Percentiles rank a stretch among this genome's conserved stretches.
These are phyloP conservation scores for Euphorbia celastroides DNA, from an alignment of 441 rosid genomes.

Conservation along the genomic window DNA sequence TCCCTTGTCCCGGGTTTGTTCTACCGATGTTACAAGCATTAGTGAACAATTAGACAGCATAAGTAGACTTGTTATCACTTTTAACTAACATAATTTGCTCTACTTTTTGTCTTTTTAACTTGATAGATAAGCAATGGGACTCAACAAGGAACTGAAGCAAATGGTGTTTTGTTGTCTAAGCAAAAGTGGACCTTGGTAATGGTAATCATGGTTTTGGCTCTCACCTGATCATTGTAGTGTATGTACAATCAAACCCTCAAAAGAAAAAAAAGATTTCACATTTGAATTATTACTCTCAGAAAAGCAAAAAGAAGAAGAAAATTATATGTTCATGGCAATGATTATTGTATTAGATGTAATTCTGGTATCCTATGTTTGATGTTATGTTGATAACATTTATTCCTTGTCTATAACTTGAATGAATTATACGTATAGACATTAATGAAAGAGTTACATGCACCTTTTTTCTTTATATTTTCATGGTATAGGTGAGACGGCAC, in stretches of 20 bases:
- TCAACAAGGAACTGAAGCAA: constrained; percentile 11
- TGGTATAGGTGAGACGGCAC: not conserved
- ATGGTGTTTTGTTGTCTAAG: constrained; percentile 10
- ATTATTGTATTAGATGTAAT: not conserved
- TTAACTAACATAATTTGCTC: not conserved
- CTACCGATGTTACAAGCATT: not conserved
- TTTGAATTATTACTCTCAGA: not conserved
- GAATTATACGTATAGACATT: not conserved
- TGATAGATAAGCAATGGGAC: constrained; percentile 16
- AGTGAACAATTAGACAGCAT: too few species aligned
- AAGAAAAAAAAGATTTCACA: not conserved
- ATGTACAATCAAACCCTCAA: not conserved
- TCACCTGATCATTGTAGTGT: not conserved
- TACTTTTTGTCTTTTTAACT: too few species aligned
- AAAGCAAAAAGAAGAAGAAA: not conserved
- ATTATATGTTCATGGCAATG: not conserved
- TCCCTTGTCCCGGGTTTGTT: constrained; percentile 5
- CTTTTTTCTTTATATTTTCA: not conserved
- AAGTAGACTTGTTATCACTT: not conserved
- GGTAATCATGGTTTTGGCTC: constrained; percentile 1
- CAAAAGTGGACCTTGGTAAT: constrained; percentile 9
- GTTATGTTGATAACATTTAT: not conserved
- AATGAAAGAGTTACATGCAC: not conserved
- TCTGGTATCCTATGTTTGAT: constrained; percentile 3
- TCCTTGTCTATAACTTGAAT: not conserved